These are phyloP conservation scores for Onygena corvina DNA, from an alignment of 2,329 filamentous ascomycete species.

Conservation along the genomic window DNA sequence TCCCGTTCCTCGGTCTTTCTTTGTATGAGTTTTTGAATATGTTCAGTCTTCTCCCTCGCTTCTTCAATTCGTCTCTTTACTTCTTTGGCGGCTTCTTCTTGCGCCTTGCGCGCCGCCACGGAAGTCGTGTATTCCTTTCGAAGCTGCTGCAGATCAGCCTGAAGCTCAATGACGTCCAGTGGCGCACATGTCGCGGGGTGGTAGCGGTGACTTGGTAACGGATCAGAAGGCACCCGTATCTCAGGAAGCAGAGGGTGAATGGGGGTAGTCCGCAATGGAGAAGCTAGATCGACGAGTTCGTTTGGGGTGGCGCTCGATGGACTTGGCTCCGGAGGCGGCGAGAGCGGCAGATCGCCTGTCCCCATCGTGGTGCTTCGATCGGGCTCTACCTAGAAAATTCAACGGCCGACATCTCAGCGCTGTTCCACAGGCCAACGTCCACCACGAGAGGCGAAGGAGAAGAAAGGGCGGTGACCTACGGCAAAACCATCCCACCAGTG, in stretches of 20 bases:
- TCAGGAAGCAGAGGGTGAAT: slow-evolving; percentile 31
- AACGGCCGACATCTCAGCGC: not conserved
- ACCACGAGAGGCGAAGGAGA: not conserved
- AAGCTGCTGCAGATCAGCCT: slow-evolving; percentile 25
- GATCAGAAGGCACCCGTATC: slow-evolving; percentile 29
- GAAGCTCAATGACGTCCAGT: slow-evolving; percentile 23
- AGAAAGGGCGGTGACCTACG: not conserved
- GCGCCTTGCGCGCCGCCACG: slow-evolving; percentile 27
- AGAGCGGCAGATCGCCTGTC: slow-evolving; percentile 22
- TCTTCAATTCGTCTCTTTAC: slow-evolving; percentile 29
- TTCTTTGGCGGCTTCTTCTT: slow-evolving; percentile 29
- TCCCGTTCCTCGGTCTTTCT: slow-evolving; percentile 34
- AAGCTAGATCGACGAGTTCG: slow-evolving; percentile 24
- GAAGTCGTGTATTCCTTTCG: slow-evolving; percentile 28
- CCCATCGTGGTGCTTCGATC: not conserved
- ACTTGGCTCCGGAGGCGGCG: slow-evolving; percentile 26
- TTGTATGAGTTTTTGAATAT: slow-evolving; percentile 31
- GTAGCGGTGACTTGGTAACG: slow-evolving; percentile 26
- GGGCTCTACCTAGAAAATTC: not conserved
- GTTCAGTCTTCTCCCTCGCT: slow-evolving; percentile 28
- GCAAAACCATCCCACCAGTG: not conserved
- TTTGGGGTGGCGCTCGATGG: slow-evolving; percentile 10
- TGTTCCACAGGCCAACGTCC: not conserved
- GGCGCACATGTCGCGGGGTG: slow-evolving; percentile 30
- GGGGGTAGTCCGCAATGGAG: slow-evolving; percentile 27